phyloP scores from a whole-genome alignment of 495 filamentous ascomycete species.

The Aspergillus hancockii region DNA sequence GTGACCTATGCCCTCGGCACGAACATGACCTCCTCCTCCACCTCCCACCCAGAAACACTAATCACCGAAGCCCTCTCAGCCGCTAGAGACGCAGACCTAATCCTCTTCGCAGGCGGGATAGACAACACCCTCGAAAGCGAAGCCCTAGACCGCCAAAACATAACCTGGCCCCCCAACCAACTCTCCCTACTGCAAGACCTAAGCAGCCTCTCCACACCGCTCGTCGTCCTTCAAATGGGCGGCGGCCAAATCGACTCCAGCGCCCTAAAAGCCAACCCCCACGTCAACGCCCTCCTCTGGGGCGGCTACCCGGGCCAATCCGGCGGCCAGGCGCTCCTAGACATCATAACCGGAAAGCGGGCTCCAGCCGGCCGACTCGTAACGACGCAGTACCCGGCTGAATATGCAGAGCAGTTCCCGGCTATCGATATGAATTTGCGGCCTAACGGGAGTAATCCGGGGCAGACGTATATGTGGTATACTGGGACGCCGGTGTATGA shows the following conservation, averaged over 20 bases:
- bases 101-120: conserved; percentile 60
- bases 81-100: conserved; percentile 52
- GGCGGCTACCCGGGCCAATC: conserved; percentile 63
- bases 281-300: conserved; percentile 57
- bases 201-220: conserved; percentile 50
- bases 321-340: conserved; percentile 54
- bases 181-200: conserved; percentile 56
- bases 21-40: conserved; percentile 42
- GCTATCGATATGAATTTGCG: conserved; percentile 60
- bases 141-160: conserved; percentile 52
- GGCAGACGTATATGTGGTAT: conserved; percentile 66
- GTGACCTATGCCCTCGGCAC: conserved; percentile 53
- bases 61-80: conserved; percentile 44
- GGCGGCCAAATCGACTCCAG: conserved; percentile 60
- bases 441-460: conserved; percentile 42
- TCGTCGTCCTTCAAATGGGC: conserved; percentile 61
- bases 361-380: conserved; percentile 60
- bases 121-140: conserved; percentile 59
- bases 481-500: conserved; percentile 52
- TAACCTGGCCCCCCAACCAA: conserved; percentile 60
- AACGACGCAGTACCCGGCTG: conserved; percentile 57
- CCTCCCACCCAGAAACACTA: too few relatives aligned
- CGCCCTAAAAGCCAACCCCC: conserved; percentile 47
- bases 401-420: conserved; percentile 53
- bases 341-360: conserved; percentile 54